phyloP scores from a whole-genome alignment of 148 eudicot species.

The Rhododendron kiyosumense region DNA sequence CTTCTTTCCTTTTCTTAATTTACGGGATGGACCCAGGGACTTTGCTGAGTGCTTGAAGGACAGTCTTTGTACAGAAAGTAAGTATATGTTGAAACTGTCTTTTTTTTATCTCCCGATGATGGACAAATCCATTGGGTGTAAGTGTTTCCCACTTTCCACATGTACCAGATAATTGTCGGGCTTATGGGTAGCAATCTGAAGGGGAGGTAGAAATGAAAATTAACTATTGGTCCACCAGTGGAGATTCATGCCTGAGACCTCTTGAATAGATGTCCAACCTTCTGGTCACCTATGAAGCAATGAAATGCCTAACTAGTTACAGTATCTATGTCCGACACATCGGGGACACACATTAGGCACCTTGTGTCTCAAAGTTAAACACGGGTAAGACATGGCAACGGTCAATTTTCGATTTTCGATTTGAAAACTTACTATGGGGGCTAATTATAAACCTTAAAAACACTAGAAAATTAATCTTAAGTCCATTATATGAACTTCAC shows the following conservation, averaged over 20 bases:
- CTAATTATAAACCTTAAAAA: too few relatives aligned
- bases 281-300: neutral
- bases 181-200: too few relatives aligned
- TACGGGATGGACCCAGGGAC: slow-evolving; percentile 23
- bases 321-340: neutral
- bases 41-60: slow-evolving; percentile 33
- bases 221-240: neutral
- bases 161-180: neutral
- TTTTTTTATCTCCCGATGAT: neutral
- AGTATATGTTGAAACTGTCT: neutral
- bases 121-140: neutral
- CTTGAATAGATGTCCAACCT: too few relatives aligned
- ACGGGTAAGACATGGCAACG: neutral
- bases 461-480: too few relatives aligned
- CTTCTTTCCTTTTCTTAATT: neutral
- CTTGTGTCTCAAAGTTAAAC: neutral
- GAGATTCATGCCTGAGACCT: too few relatives aligned
- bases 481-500: too few relatives aligned
- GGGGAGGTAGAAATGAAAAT: too few relatives aligned
- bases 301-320: neutral
- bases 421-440: too few relatives aligned
- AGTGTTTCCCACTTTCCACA: neutral
- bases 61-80: slow-evolving; percentile 30
- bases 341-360: neutral
- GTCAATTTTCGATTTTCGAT: too few relatives aligned